phyloP scores from a whole-genome alignment of 176 grass and related monocot species.

The Phyllostachys edulis region DNA sequence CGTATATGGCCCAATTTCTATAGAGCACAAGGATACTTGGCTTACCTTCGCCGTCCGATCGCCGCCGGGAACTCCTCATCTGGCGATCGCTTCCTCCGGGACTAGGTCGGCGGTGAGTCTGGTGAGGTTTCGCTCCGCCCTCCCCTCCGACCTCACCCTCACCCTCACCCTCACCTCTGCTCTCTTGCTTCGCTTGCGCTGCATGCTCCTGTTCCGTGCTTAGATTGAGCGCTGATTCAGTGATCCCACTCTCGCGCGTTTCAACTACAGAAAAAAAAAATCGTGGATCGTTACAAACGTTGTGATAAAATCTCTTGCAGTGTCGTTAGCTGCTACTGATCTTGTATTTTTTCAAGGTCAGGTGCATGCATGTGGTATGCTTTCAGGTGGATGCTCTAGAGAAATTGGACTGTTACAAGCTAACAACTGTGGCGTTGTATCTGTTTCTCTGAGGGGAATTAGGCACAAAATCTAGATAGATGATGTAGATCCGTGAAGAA shows the following conservation, averaged over 20 bases:
- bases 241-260: not conserved
- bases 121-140: constrained; percentile 3
- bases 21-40: too few relatives aligned
- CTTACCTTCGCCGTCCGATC: not conserved
- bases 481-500: not conserved
- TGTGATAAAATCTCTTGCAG: not conserved
- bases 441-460: not conserved
- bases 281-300: too few relatives aligned
- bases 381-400: not conserved
- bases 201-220: not conserved
- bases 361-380: not conserved
- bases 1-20: too few relatives aligned
- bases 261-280: not conserved
- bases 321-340: not conserved
- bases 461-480: not conserved
- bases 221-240: not conserved
- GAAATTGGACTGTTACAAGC: not conserved
- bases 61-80: not conserved
- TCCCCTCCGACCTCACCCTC: too few relatives aligned
- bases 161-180: too few relatives aligned
- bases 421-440: not conserved
- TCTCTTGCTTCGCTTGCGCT: not conserved
- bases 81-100: not conserved
- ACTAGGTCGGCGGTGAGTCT: not conserved
- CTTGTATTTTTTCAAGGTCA: not conserved